Evolutionary conservation across 176 grass and related monocot species (phyloP), one percentile per base, ranked within the genome.

Genomic region (Lolium multiflorum): DNA sequence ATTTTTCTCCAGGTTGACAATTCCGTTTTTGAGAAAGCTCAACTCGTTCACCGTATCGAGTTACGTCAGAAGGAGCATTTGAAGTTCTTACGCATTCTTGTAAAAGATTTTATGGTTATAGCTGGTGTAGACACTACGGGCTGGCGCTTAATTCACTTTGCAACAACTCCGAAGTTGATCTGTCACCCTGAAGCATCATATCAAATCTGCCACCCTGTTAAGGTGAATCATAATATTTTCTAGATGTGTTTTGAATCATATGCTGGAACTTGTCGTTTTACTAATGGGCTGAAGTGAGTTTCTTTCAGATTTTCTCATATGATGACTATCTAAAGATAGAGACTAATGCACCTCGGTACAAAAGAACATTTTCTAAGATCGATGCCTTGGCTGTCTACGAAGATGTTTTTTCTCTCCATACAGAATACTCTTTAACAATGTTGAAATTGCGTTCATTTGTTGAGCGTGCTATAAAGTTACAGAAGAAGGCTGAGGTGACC

Each of bases 291-390:
- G 6, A 39, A 28, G 46, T 51, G 0, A 31, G 31, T 72, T 83
- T 67, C 2, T 52, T 81, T 72, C 81, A 83, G 81, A 46, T 83
- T 72, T 72, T 44, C 20, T 72, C 20, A 22, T 11, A 43, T 43
- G 6, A 43, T 43, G 41, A 43, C 6, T 43, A 43, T 43, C 5
- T 43, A 43, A 43, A 43, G 41, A 43, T 43, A 43, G 41, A 43
- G 41, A 43, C 41, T 43, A 43, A 43, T 43, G 41, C 41, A 43
- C 41, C 41, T 43, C 41, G 41, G 7, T 43, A 43, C 7, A 43
- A 43, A 43, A 43, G 41, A 43, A 43, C 6, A 5, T 43, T 43
- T 43, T 43, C 41, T 43, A 43, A 43, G 41, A 43, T 43, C 41
- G 41, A 43, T 43, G 41, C 41, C 41, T 43, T 43, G 41, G 41